phyloP scores from a whole-genome alignment of 2,329 filamentous ascomycete genomes.

The Aspergillus fijiensis region DNA sequence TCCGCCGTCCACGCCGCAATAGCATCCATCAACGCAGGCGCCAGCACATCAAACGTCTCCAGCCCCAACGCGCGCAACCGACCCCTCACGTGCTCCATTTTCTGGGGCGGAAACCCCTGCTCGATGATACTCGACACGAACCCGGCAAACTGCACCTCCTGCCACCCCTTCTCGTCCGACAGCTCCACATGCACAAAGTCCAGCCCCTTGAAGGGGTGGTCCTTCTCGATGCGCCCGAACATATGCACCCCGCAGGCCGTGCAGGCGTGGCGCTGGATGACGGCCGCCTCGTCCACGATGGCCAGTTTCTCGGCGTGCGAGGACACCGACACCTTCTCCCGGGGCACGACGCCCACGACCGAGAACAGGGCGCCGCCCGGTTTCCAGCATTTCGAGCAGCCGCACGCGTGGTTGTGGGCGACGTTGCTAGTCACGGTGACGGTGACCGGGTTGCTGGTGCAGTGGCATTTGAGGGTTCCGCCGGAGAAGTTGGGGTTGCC shows the following conservation, averaged over 20 bases:
- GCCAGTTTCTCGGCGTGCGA: constrained; percentile 59
- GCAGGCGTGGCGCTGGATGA: constrained; percentile 63
- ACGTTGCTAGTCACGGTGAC: constrained; percentile 60
- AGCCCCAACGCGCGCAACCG: constrained; percentile 57
- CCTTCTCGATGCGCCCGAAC: constrained; percentile 63
- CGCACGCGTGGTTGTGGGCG: constrained; percentile 68
- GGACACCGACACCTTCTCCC: constrained; percentile 56
- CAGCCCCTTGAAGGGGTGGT: constrained; percentile 67
- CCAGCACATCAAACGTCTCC: constrained; percentile 63
- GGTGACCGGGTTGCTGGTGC: constrained; percentile 56
- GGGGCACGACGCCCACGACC: constrained; percentile 61
- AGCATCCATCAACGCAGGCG: constrained; percentile 63
- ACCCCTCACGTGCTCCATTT: constrained; percentile 56
- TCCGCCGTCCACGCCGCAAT: constrained; percentile 58
- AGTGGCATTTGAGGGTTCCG: constrained; percentile 63
- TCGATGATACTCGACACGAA: constrained; percentile 69
- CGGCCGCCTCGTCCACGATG: constrained; percentile 56
- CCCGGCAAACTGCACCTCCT: constrained; percentile 68
- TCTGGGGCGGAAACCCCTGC: constrained; percentile 60
- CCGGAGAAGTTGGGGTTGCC: constrained; percentile 57
- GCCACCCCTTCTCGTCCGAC: constrained; percentile 62
- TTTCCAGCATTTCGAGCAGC: constrained; percentile 73
- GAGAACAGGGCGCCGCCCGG: constrained; percentile 63
- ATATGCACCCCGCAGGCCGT: constrained; percentile 61
- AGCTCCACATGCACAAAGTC: constrained; percentile 68